A percentile compares a stretch with the other conserved stretches of the same genome.
Evolutionary conservation across 163 green algal genomes (phyloP).

Genomic region (Volvox carteri): DNA sequence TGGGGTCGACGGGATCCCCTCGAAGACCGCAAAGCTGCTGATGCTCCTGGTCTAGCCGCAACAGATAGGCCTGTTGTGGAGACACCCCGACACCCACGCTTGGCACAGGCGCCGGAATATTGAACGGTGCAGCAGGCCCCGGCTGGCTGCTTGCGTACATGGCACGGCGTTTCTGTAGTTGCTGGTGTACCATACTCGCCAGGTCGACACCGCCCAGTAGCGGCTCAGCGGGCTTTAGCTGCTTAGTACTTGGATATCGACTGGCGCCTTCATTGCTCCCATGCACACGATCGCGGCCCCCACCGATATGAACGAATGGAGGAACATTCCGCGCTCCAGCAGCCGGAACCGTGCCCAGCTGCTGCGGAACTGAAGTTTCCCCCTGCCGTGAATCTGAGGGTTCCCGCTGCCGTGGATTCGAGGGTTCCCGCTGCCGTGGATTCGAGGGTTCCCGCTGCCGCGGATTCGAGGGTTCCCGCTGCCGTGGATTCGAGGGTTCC

Average conservation of each 20-base stretch:
- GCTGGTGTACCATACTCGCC: conserved; percentile 3
- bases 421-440: conserved; percentile 1
- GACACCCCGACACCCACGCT: neutral
- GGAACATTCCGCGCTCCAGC: neutral
- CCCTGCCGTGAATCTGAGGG: too few relatives aligned
- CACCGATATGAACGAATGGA: neutral
- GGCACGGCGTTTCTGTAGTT: neutral
- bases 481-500: neutral
- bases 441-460: neutral
- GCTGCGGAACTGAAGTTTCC: too few relatives aligned
- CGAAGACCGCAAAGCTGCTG: neutral
- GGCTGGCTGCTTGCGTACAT: neutral
- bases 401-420: neutral
- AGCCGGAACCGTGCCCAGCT: neutral
- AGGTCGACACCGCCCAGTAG: neutral
- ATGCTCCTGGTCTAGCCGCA: neutral
- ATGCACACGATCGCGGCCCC: neutral
- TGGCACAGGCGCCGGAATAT: neutral
- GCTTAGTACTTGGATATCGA: neutral
- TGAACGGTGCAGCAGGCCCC: neutral
- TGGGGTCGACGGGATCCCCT: neutral
- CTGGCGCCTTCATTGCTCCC: neutral
- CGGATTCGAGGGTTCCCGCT: too few relatives aligned
- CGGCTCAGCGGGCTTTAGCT: neutral
- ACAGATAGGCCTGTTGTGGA: neutral